Conservation (phyloP, 2,329 filamentous ascomycete genomes). For the Nemania diffusa region DNA sequence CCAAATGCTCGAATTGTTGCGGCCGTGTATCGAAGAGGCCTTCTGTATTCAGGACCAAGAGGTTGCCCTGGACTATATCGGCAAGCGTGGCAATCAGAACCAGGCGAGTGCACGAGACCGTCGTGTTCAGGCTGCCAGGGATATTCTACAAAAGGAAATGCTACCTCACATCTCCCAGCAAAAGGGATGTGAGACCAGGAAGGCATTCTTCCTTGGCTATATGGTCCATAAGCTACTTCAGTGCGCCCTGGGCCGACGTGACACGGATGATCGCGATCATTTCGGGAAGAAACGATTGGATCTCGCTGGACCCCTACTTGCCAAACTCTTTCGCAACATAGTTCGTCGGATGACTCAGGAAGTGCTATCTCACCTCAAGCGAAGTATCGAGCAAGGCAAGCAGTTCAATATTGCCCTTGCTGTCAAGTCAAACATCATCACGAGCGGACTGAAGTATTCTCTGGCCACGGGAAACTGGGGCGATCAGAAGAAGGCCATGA, state of each 20-base stretch:
- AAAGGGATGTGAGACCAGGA: slow-evolving; percentile 93
- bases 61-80: slow-evolving; percentile 93
- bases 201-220: slow-evolving; percentile 98
- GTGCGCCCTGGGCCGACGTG: slow-evolving; percentile 89
- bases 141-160: slow-evolving; percentile 97
- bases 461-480: slow-evolving; percentile 99
- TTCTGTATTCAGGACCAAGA: slow-evolving; percentile 97
- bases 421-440: slow-evolving; percentile 90
- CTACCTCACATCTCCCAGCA: slow-evolving; percentile 95
- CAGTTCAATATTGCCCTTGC: slow-evolving; percentile 93
- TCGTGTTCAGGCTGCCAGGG: slow-evolving; percentile 90
- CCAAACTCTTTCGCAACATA: slow-evolving; percentile 93
- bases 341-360: slow-evolving; percentile 93
- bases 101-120: slow-evolving; percentile 83
- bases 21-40: slow-evolving; percentile 96
- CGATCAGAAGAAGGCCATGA: slow-evolving; percentile 97
- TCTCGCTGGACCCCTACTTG: slow-evolving; percentile 90
- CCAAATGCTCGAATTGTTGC: slow-evolving; percentile 96
- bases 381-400: slow-evolving; percentile 87
- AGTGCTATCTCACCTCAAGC: slow-evolving; percentile 88
- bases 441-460: slow-evolving; percentile 95
- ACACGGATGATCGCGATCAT: slow-evolving; percentile 97
- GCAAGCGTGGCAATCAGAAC: slow-evolving; percentile 80
- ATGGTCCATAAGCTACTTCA: slow-evolving; percentile 98
- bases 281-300: slow-evolving; percentile 99